Base-by-base conservation (phyloP, 1,284 basidiomycete species). In the Ustilago hordei region DNA sequence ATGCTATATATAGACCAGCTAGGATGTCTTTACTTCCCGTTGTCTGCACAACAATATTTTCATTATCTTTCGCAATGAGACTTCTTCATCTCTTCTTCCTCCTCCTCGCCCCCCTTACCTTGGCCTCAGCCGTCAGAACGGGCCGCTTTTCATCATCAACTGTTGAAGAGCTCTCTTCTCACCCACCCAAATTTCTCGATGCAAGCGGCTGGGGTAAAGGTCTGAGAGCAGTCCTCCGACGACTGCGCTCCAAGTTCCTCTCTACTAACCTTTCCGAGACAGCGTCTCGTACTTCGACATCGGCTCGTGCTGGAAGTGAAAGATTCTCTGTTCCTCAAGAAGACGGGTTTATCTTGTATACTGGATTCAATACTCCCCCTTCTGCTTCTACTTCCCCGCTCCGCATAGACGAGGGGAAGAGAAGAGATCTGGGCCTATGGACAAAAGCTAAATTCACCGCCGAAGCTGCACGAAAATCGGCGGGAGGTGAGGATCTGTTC, bases 151-250 rank as follows among this genome's bases (percentile, higher is more conserved):
- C 23, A 28, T 28, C 23, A 28, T 28, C 23, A 28, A 3, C 23
- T 28, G 9, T 48, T 8, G 45, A 48, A 19, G 45, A 48, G 8
- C 19, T 48, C 19, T 13, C n/a, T 8, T 48, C 45, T 48, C n/a
- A 8, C 19, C 12, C 55, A 34, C 39, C 55, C 39, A 19, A 23
- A 7, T 19, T 19, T 28, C 11, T 39, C 38, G 23, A 1, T 15
- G 32, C 17, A 12, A 43, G 43, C 19, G 45, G 38, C n/a, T 50
- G 34, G n/a, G 47, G 36, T 11, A 15, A 32, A 17, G 50, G 50
- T 9, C 13, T 60, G 8, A 60, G 54, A 45, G 19, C 58, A 9
- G 38, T 60, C n/a, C 39, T 60, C 17, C 35, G 23, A 7, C 48
- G 48, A 3, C 6, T 60, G 4, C 48, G 58, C 3, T 31, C 58